Evolutionary conservation across 1,139 yeast genomes (phyloP).

Genomic region (Pichia sp.): DNA sequence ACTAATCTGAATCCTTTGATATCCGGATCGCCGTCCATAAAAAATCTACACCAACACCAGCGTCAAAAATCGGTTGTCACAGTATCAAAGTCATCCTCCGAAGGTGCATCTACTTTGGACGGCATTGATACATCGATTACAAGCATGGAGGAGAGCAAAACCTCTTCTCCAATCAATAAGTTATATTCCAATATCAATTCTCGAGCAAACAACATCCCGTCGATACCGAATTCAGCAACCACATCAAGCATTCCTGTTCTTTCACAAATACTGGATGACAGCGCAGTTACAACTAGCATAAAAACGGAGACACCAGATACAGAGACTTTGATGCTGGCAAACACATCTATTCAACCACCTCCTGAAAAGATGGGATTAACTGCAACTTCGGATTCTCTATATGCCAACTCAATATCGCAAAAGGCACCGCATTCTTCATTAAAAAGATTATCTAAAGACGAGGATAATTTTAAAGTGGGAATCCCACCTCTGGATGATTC

Average conservation of each 20-base stretch:
- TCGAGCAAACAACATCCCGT: background rate
- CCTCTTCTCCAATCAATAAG: constrained; percentile 3
- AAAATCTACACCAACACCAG: background rate
- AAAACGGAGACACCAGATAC: constrained; percentile 2
- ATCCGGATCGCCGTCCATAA: background rate
- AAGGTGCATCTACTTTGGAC: constrained; percentile 13
- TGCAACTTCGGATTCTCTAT: background rate
- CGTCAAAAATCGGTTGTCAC: constrained; percentile 7
- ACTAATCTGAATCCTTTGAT: background rate
- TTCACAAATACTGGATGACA: background rate
- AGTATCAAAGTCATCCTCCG: constrained; percentile 19
- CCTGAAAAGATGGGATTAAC: background rate
- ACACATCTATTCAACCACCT: background rate
- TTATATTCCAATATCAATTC: background rate
- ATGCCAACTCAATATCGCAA: background rate
- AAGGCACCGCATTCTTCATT: background rate
- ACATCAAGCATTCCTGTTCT: background rate
- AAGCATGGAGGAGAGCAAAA: constrained; percentile 15
- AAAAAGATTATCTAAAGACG: constrained; percentile 7
- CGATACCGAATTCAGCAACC: background rate
- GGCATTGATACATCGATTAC: constrained; percentile 14
- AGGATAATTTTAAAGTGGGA: constrained; percentile 12
- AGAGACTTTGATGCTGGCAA: background rate
- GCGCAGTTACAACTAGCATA: background rate
- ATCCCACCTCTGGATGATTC: constrained; percentile 10